Base-by-base conservation (phyloP, 768 basidiomycete species). In the Cyathus striatus region DNA sequence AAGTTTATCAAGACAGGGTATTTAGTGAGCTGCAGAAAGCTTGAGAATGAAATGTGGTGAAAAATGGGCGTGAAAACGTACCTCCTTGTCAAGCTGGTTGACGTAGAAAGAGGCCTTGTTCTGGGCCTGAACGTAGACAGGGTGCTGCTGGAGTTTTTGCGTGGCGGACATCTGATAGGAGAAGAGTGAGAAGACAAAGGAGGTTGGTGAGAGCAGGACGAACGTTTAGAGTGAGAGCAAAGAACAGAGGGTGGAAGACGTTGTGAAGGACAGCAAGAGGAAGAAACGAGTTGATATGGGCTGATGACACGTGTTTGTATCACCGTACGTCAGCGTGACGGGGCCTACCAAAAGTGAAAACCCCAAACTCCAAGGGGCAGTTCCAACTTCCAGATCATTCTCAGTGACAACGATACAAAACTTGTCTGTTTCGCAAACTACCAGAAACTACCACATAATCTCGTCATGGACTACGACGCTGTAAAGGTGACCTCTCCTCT, bases 51-150 rank as follows among this genome's bases (percentile, higher is more conserved):
- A 39, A 24, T 6, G 18, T 21, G 46, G 9, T 22, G 37, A 38
- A 41, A 40, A 40, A 34, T 25, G 39, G 17, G 27, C 27, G n/a
- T 16, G 13, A 30, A 16, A 7, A 69, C 79, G 27, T 34, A 92
- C 94, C 86, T 98, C 94, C 65, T 96, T 96, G 75, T 98, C 95
- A 58, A 98, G 86, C 74, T 94, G 88, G 65, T 61, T 69, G 58
- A 90, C 66, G 62, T 96, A 90, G 69, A 85, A 79, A 54, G 73
- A 73, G 48, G 82, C 87, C 74, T 86, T 88, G 62, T 79, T 83
- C 68, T 87, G 83, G 20, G 80, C 90, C 67, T 94, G 88, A 55
- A 87, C 53, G 70, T 85, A 81, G 56, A 83, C 73, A 23, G 93
- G 92, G 71, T 95, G 93, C 60, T 87, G 83, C 68, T 91, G 84